Base-by-base conservation (phyloP, 495 filamentous ascomycete species). In the Astrothelium macrocarpum region DNA sequence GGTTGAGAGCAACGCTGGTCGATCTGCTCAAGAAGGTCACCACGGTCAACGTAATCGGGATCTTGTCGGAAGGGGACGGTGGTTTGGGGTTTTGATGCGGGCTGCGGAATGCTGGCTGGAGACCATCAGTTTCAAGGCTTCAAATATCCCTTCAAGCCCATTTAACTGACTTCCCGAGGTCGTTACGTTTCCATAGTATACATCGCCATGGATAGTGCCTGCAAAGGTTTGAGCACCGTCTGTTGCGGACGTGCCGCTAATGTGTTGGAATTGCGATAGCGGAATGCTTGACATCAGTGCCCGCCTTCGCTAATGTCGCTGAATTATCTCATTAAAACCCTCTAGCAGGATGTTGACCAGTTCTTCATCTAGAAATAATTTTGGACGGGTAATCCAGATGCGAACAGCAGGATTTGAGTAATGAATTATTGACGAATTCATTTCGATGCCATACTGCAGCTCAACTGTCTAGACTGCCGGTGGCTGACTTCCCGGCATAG, bases 1-100 rank as follows among this genome's bases (percentile, higher is more conserved):
- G 61, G 61, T n/a, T 23, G 20, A 32, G 60, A 62, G 49, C 64
- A 63, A 29, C 29, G 46, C 32, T 66, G 45, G 60, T 66, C 32
- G 59, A 64, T 66, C 34, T 59, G 56, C 36, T 53, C 31, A 12
- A 65, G 59, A 60, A 64, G 63, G 10, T 63, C 60, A 28, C 32
- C 39, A 31, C 66, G 64, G 26, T 64, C 60, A 36, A 68, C 34
- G 46, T 67, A 68, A 32, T 68, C 49, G n/a, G 65, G 66, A 45
- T 68, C 66, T 39, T 43, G 64, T 32, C 43, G 45, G 60, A 68
- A 68, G 14, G 66, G 66, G 59, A 66, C 46, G 29, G 39, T 43
- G 28, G 60, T 42, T 18, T 25, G 32, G 58, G 64, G 64, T 1
- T 29, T 59, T 10, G 43, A 18, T 18, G n/a, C 9, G 43, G 43